Base-by-base conservation (phyloP, 805 yeast species). In the Hanseniaspora lindneri region DNA sequence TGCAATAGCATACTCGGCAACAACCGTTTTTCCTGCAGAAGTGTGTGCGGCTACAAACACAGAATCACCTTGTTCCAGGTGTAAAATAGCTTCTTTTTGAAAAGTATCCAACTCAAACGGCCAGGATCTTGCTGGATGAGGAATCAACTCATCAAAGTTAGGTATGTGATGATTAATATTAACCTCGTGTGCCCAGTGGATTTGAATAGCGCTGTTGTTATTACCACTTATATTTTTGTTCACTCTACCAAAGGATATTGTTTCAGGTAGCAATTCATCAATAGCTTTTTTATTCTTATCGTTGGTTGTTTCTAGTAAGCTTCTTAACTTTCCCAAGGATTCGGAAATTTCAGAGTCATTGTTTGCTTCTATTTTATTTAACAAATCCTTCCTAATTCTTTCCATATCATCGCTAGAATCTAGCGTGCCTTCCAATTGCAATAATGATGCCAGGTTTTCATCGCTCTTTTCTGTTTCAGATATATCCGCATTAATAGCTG, bases 41-140 rank as follows among this genome's bases (percentile, higher is more conserved):
- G 98, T 89, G 63, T 89, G 98, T 0, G 99, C 99, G 3, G 97
- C 97, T 2, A 92, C 95, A 65, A 92, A 92, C 3, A 92, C 99
- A 7, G 97, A 89, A 60, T 92, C 98, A 33, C 97, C 97, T 63
- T 87, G 95, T 60, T 92, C 99, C 52, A 92, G 69, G 64, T 88
- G 97, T 60, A 83, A 92, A 0, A 92, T 83, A 0, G 99, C 98
- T 65, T 92, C 97, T 60, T 92, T 87, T 62, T 92, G 99, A 66
- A 92, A 92, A 29, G 83, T 80, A 66, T 92, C 99, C 41, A 92
- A 70, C 61, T 87, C 89, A 59, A 92, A 92, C 0, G 98, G 96
- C 92, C 95, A 92, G 37, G 73, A 77, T 46, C 95, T 70, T 0
- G 98, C 98, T 70, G 89, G 89, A 53, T 83, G 79, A 0, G 98